phyloP scores from a whole-genome alignment of 2,329 filamentous ascomycete species.

The Xylariaceae sp. region DNA sequence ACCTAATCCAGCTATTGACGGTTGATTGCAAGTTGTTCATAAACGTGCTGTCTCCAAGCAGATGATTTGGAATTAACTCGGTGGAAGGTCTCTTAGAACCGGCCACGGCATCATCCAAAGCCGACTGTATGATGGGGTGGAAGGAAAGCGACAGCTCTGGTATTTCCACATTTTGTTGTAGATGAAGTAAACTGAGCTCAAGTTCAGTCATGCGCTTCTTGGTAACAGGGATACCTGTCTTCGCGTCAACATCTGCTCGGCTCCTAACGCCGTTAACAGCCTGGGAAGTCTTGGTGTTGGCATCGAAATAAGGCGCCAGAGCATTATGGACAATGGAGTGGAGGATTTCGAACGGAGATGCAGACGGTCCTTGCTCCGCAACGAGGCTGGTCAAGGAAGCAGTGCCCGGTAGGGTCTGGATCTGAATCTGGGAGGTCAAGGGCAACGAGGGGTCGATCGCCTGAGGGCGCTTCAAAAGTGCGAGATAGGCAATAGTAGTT shows the following conservation, averaged over 20 bases:
- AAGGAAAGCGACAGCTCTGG: constrained; percentile 83
- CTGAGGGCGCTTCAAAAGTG: constrained; percentile 82
- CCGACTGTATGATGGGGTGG: constrained; percentile 80
- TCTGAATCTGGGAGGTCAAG: constrained; percentile 81
- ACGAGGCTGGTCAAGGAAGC: constrained; percentile 62
- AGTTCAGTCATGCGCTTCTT: constrained; percentile 96
- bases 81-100: constrained; percentile 64
- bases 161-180: constrained; percentile 98
- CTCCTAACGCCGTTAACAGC: constrained; percentile 59
- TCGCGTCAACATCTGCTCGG: constrained; percentile 78
- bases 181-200: constrained; percentile 79
- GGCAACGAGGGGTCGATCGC: constrained; percentile 80
- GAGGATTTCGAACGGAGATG: constrained; percentile 85
- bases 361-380: constrained; percentile 63
- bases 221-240: constrained; percentile 92
- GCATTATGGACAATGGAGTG: constrained; percentile 89
- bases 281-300: constrained; percentile 80
- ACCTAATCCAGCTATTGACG: constrained; percentile 98
- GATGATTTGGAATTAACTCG: constrained; percentile 66
- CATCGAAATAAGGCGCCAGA: constrained; percentile 94
- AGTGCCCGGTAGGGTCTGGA: constrained; percentile 84
- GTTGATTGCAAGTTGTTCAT: constrained; percentile 90
- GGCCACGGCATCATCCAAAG: constrained; percentile 69
- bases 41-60: constrained; percentile 85
- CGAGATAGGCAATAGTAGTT: constrained; percentile 78